Evolutionary conservation across 1,284 basidiomycete species (phyloP), one percentile per base, ranked within the genome.

Genomic region (Cystobasidium sp.): DNA sequence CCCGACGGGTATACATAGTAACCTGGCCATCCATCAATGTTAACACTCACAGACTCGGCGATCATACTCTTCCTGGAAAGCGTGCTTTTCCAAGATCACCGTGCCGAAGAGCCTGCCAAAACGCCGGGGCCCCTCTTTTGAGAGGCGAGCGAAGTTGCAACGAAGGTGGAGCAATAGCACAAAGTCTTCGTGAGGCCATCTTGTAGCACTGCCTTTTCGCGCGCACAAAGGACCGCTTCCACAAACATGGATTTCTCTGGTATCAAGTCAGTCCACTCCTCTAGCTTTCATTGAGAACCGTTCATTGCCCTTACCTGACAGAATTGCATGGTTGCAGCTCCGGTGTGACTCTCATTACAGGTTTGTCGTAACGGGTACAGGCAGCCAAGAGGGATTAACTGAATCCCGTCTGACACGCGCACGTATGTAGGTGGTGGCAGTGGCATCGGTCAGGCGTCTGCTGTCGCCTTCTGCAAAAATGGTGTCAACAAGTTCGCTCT

Each of bases 381-480:
- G n/a, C 6, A 37, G 31, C 10, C 56, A 14, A 31, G 3, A 4
- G 41, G 22, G 31, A 2, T 16, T 3, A 14, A 59, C 24, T 59
- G 31, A 59, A 10, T 7, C 51, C 6, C 49, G n/a, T 24, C 31
- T 1, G 31, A 2, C 5, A 31, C 31, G 31, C 31, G 31, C 31
- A 31, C 31, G 31, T 31, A 31, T 46, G 44, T 46, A 68, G 56
- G 56, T 12, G 53, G n/a, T 18, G 53, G 52, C 22, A 47, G 43
- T 7, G 67, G 67, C 20, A 59, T 58, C n/a, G 67, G 67, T 14
- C 67, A 68, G 20, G 67, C 67, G 12, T 58, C 46, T 16, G 55
- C 67, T 47, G 3, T 68, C 22, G 67, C 67, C 7, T 68, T 68
- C 37, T 56, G 67, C 53, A 55, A 58, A 39, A 55, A n/a, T 58